These are phyloP conservation scores for Apiotrichum gracile DNA, from an alignment of 1,284 basidiomycete species.

Conservation along the genomic window DNA sequence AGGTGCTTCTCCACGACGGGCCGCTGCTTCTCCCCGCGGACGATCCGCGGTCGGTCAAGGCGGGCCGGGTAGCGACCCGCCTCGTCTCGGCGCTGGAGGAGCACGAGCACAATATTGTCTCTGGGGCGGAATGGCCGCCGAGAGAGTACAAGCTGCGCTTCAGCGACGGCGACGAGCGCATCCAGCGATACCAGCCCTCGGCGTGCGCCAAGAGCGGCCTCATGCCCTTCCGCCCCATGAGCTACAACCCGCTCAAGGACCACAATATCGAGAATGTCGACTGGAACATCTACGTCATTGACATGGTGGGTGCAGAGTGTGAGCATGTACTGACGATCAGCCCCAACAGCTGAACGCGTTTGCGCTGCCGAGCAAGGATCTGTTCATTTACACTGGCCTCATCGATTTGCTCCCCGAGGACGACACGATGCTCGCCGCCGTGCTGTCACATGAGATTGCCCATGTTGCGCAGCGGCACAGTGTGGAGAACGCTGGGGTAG, in stretches of 20 bases:
- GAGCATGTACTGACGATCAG: slow-evolving; percentile 15
- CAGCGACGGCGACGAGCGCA: slow-evolving; percentile 16
- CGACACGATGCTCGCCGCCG: slow-evolving; percentile 50
- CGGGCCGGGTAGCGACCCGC: slow-evolving; percentile 41
- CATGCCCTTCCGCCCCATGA: slow-evolving; percentile 45
- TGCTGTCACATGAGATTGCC: slow-evolving; percentile 51
- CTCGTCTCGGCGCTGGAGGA: slow-evolving; percentile 47
- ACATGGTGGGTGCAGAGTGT: slow-evolving; percentile 38
- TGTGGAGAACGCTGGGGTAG: slow-evolving; percentile 51
- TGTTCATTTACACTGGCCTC: slow-evolving; percentile 52
- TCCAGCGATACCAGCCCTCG: slow-evolving; percentile 35
- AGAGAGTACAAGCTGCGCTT: slow-evolving; percentile 29
- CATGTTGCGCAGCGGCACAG: slow-evolving; percentile 52
- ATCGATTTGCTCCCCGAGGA: slow-evolving; percentile 47
- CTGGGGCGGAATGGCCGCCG: slow-evolving; percentile 47
- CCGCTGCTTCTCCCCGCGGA: slow-evolving; percentile 43
- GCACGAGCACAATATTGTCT: slow-evolving; percentile 44
- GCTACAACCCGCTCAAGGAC: slow-evolving; percentile 48
- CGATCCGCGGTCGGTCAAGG: slow-evolving; percentile 44
- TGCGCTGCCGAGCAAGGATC: slow-evolving; percentile 51
- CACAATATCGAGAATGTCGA: slow-evolving; percentile 41
- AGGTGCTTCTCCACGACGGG: slow-evolving; percentile 47
- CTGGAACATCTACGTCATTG: slow-evolving; percentile 52
- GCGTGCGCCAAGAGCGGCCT: slow-evolving; percentile 40
- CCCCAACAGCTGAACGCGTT: slow-evolving; percentile 49